phyloP scores from a whole-genome alignment of 2,329 filamentous ascomycete species.

The Neonectria ditissima region DNA sequence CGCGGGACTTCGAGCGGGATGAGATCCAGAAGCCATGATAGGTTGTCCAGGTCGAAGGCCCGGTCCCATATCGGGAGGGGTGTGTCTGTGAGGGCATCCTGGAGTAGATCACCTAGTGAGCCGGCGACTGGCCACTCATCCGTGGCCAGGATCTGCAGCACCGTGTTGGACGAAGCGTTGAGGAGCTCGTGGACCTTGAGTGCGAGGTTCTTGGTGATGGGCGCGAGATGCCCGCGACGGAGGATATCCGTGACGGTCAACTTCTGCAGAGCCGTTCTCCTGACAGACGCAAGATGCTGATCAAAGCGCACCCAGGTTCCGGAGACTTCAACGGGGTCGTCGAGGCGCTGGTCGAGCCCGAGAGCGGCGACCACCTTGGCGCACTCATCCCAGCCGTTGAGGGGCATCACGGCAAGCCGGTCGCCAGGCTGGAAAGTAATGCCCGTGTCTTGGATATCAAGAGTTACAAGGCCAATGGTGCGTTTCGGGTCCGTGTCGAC shows the following conservation, averaged over 20 bases:
- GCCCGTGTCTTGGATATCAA: conserved; percentile 65
- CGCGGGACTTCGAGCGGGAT: conserved; percentile 63
- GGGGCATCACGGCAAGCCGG: conserved; percentile 65
- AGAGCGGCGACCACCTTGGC: conserved; percentile 65
- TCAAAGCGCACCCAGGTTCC: conserved; percentile 61
- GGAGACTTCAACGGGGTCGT: conserved; percentile 54
- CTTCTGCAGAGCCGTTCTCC: conserved; percentile 40
- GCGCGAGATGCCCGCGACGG: conserved; percentile 63
- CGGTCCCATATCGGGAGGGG: conserved; percentile 62
- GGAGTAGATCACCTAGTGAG: conserved; percentile 62
- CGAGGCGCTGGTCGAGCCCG: conserved; percentile 60
- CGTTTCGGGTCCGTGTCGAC: conserved; percentile 60
- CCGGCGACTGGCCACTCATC: conserved; percentile 65
- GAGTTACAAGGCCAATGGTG: conserved; percentile 61
- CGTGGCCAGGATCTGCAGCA: conserved; percentile 61
- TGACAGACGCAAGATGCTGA: conserved; percentile 57
- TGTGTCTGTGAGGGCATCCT: conserved; percentile 61
- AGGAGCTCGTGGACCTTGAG: conserved; percentile 61
- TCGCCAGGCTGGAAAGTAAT: conserved; percentile 67
- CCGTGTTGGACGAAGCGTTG: conserved; percentile 61
- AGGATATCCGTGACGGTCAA: conserved; percentile 63
- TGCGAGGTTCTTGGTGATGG: conserved; percentile 63
- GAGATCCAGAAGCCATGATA: conserved; percentile 61
- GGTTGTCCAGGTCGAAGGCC: conserved; percentile 59
- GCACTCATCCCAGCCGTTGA: conserved; percentile 66